Conservation (phyloP, 2,329 filamentous ascomycete genomes). For the Cytospora schulzeri region DNA sequence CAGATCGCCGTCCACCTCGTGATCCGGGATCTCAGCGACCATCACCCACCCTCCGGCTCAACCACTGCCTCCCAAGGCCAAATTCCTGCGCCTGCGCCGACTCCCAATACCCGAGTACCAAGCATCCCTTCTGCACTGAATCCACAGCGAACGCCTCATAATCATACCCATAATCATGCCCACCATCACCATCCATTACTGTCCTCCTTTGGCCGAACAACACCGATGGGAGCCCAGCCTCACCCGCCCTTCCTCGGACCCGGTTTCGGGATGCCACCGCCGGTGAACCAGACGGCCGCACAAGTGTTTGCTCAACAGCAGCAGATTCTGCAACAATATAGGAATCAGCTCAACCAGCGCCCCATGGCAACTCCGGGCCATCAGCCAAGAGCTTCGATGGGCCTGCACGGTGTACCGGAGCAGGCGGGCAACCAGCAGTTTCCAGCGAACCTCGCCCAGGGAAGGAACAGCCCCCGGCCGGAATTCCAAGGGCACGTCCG, state of each 20-base stretch:
- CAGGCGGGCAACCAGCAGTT: constrained; percentile 26
- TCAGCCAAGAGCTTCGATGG: constrained; percentile 43
- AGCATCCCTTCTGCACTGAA: constrained; percentile 11
- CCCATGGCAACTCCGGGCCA: constrained; percentile 48
- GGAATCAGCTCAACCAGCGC: constrained; percentile 47
- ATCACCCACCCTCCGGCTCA: constrained; percentile 34
- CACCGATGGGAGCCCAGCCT: background rate
- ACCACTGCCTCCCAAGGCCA: constrained; percentile 30
- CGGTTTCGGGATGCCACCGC: constrained; percentile 6
- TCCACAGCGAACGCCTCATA: constrained; percentile 19
- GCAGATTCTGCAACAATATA: constrained; percentile 47
- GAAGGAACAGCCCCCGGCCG: constrained; percentile 37
- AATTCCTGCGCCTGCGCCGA: constrained; percentile 33
- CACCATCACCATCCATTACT: constrained; percentile 14
- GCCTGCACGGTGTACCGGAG: constrained; percentile 39
- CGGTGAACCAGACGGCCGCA: constrained; percentile 7
- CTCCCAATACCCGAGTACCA: constrained; percentile 2
- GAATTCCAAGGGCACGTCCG: constrained; percentile 47
- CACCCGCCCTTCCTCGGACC: constrained; percentile 14
- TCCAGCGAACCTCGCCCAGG: constrained; percentile 32
- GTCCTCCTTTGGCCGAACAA: constrained; percentile 7
- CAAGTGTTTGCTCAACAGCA: constrained; percentile 39
- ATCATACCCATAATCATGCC: constrained; percentile 20
- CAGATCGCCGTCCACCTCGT: constrained; percentile 58
- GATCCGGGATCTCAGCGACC: constrained; percentile 44